Conservation (phyloP, 192 early-diverging fungal genomes). For the Spizellomyces sp. region DNA sequence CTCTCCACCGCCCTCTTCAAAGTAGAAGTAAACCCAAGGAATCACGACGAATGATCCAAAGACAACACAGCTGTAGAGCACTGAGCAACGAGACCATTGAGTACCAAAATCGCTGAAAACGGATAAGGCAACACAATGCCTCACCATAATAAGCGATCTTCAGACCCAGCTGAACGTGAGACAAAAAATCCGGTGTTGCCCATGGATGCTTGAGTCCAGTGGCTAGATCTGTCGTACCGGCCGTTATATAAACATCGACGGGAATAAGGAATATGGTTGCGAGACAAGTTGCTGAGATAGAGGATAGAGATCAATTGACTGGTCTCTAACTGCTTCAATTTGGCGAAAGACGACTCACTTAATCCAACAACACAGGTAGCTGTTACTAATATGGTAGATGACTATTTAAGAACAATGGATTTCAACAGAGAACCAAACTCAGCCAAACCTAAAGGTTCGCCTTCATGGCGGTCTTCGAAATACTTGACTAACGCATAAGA, state of each 20-base stretch:
- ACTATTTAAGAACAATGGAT: background rate
- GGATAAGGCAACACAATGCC: no score
- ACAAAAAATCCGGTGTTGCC: background rate
- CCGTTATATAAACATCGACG: background rate
- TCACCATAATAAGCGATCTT: background rate
- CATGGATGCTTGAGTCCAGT: background rate
- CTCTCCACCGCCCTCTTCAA: background rate
- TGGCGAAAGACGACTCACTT: background rate
- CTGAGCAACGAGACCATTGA: background rate
- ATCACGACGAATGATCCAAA: background rate
- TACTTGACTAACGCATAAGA: background rate
- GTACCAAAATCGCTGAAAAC: no score
- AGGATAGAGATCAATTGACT: background rate
- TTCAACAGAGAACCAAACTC: background rate
- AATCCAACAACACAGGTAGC: constrained; percentile 1
- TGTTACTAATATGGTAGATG: background rate
- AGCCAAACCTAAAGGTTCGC: background rate
- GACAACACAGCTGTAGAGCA: background rate
- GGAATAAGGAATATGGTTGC: background rate
- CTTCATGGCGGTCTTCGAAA: background rate
- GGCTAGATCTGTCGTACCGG: background rate
- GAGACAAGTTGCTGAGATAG: background rate
- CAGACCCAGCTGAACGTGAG: background rate
- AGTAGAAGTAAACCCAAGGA: background rate
- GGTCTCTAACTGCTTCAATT: background rate